phyloP scores from a whole-genome alignment of 2,329 filamentous ascomycete genomes.

The Helotiales sp. region DNA sequence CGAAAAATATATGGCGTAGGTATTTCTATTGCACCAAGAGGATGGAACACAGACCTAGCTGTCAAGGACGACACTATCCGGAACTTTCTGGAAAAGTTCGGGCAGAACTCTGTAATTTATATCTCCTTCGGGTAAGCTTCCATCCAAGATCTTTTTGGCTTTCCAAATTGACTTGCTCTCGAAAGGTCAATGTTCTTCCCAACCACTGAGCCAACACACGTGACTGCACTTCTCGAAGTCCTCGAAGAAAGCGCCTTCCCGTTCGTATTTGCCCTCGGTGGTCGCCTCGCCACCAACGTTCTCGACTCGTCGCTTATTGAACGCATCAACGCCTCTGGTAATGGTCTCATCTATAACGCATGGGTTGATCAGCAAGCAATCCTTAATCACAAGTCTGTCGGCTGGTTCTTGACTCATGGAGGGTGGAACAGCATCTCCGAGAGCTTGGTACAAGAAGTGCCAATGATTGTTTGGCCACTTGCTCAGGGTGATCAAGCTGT shows the following conservation, averaged over 20 bases:
- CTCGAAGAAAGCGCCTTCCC: neutral
- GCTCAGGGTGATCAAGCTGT: conserved; percentile 6
- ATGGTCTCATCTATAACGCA: conserved; percentile 1
- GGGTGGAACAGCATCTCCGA: conserved; percentile 10
- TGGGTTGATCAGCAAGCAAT: conserved; percentile 13
- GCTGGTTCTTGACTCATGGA: conserved; percentile 9
- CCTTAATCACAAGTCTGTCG: neutral
- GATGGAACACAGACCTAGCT: neutral
- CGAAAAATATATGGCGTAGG: conserved; percentile 6
- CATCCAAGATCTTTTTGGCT: neutral
- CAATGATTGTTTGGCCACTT: conserved; percentile 6
- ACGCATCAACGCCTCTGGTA: conserved; percentile 3
- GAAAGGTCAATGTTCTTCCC: conserved; percentile 8
- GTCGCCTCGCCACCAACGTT: neutral
- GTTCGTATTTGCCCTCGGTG: conserved; percentile 10
- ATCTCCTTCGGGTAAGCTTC: conserved; percentile 7
- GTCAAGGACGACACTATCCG: conserved; percentile 3
- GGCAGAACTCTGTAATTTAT: neutral
- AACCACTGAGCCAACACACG: neutral
- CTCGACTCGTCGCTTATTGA: neutral
- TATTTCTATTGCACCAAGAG: neutral
- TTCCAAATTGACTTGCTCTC: neutral
- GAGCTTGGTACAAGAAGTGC: conserved; percentile 1
- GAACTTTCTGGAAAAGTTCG: conserved; percentile 1
- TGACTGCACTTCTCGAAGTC: neutral